A percentile compares a stretch with the other conserved stretches of the same genome.
Conservation (phyloP, 495 filamentous ascomycete species). For the Talaromyces thailandensis region DNA sequence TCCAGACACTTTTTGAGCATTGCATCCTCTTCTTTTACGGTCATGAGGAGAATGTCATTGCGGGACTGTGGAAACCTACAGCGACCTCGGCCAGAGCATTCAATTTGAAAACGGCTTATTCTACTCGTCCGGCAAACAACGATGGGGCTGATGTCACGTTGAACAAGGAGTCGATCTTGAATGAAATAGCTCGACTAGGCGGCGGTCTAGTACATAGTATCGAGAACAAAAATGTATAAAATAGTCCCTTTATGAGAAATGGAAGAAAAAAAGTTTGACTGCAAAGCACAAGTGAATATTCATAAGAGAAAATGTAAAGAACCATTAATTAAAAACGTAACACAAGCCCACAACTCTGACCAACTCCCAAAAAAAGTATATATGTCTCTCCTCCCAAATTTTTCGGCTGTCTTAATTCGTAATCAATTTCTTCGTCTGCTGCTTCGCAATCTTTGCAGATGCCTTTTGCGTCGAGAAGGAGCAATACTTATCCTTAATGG, state of each 20-base stretch:
- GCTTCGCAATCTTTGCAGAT: conserved; percentile 35
- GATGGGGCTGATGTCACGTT: conserved; percentile 40
- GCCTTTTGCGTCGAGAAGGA: conserved; percentile 61
- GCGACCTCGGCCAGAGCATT: conserved; percentile 41
- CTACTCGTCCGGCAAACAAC: conserved; percentile 45
- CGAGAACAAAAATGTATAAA: conserved; percentile 14
- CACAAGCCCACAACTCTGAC: neutral
- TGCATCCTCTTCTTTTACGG: conserved; percentile 69
- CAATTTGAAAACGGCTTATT: conserved; percentile 60
- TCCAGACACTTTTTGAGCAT: conserved; percentile 51
- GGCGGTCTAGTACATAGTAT: conserved; percentile 32
- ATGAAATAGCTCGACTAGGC: conserved; percentile 62
- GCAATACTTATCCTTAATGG: conserved; percentile 88
- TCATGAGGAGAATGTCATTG: conserved; percentile 46
- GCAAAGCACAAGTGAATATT: neutral
- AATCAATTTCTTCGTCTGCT: conserved; percentile 9
- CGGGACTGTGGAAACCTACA: conserved; percentile 75
- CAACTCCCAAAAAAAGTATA: neutral
- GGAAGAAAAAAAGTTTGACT: neutral
- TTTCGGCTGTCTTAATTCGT: neutral
- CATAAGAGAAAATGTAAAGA: neutral
- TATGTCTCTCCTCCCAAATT: neutral
- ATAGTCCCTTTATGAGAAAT: neutral
- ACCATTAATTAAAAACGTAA: neutral
- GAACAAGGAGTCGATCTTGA: conserved; percentile 64